Base-by-base conservation (phyloP, 768 basidiomycete genomes). In the Leccinum obscurum region DNA sequence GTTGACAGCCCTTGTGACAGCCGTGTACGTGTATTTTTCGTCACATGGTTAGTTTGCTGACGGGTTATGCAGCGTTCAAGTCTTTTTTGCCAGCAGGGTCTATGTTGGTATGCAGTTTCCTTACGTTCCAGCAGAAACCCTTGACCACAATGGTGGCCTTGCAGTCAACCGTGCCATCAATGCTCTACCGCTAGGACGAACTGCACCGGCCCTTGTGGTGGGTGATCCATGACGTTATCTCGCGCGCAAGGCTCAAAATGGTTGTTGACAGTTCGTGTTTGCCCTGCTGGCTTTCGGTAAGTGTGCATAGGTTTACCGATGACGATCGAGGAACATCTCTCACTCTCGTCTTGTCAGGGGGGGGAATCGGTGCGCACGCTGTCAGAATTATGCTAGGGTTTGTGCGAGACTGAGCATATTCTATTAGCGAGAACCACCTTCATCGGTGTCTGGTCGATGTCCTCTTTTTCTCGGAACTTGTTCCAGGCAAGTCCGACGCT, bases 1-100 rank as follows among this genome's bases (percentile, higher is more conserved):
- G 14, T 26, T 66, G 10, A 62, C 64, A 20, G 65, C 54, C 17
- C 51, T 66, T 17, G 53, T 66, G 34, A 66, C 65, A 17, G 58
- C 61, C 11, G 37, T 66, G 65, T 66, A 50, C 30, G 64, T 59
- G 28, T 20, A 20, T 28, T 32, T 28, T 37, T 39, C 34, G 22
- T 24, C 14, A 14, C 37, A 26, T 2, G 13, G 22, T 48, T 6
- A 17, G n/a, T 28, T 24, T 26, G 52, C 51, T 64, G 22, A 64
- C 57, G 7, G 3, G 49, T 35, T 17, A 14, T 17, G 37, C 52
- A 64, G 64, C 15, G 64, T 64, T 5, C 64, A 64, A 34, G 20
- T 64, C 4, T 64, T 54, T 55, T 64, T 64, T 15, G 62, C 58
- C 8, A 64, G 52, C 15, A 55, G 62, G 20, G 30, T 64, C 34